phyloP scores from a whole-genome alignment of 202 grass and related monocot species.

The Carex sylvatica region DNA sequence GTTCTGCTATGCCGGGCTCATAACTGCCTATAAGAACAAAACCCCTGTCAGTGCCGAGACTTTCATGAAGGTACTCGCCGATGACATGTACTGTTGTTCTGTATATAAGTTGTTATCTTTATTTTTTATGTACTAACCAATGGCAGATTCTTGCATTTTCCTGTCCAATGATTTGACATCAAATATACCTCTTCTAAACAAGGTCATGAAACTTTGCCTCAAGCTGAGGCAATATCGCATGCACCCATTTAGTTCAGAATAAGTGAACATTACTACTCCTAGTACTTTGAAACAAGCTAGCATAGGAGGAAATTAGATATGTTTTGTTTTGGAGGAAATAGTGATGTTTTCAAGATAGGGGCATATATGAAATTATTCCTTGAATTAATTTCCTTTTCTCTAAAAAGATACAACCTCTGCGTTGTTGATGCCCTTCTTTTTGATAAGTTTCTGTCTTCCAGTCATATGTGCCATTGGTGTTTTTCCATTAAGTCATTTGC shows the following conservation, averaged over 20 bases:
- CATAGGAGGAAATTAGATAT: background rate
- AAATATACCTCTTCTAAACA: background rate
- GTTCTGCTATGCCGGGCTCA: conserved; percentile 96
- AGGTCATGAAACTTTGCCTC: background rate
- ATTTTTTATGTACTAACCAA: conserved; percentile 5
- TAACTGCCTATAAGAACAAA: conserved; percentile 95
- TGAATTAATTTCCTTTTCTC: background rate
- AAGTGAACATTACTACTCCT: background rate
- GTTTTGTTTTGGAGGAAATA: background rate
- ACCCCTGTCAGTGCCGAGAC: conserved; percentile 60
- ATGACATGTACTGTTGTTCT: background rate
- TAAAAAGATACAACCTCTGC: background rate
- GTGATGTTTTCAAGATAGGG: background rate
- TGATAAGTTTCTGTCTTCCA: background rate
- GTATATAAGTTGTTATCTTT: background rate
- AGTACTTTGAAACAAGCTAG: background rate
- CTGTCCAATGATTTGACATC: background rate
- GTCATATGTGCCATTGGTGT: background rate
- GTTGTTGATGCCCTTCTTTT: background rate
- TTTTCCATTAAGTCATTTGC: background rate
- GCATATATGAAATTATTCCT: background rate
- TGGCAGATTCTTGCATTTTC: background rate
- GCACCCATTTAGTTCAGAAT: background rate
- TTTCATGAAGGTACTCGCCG: conserved; percentile 45
- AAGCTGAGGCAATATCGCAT: background rate